Evolutionary conservation across 805 yeast genomes (phyloP), one percentile per base, ranked within the genome.

Genomic region (Sporopachydermia quercuum): DNA sequence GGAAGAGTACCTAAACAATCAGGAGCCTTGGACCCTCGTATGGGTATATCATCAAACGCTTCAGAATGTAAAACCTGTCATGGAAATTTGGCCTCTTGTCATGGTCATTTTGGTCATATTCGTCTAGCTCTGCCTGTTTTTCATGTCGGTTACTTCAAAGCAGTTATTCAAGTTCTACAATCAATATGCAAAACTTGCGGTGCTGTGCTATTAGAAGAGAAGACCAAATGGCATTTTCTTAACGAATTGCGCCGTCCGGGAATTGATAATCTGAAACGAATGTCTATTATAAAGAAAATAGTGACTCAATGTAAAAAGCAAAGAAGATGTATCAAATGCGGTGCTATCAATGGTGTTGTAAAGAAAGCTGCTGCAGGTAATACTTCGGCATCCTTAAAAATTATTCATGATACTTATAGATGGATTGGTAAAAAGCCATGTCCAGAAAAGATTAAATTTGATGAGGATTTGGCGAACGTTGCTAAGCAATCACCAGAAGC

Each of bases 61-160:
- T 65, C 75, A 13, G 93, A 81, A 55, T 91, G 99, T 65, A 57
- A 72, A 11, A 93, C 97, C 1, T 91, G 99, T 61, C 84, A 76
- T 50, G 97, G 97, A 2, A 76, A 76, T 49, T 63, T 91, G 47
- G 94, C 95, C 0, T 73, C 94, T 1, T 91, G 99, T 58, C 96
- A 89, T 61, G 99, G 99, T 43, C 99, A 91, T 62, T 91, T 91
- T 57, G 99, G 99, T 35, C 96, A 93, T 53, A 74, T 91, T 46
- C 74, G 84, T 51, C 68, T 91, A 39, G 95, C 97, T 0, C 65
- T 91, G 36, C 99, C 99, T 1, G 97, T 87, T 11, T 91, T 89
- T 63, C 98, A 91, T 54, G 91, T 91, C 37, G 99, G 99, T 15
- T 91, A 87, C 58, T 91, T 91, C 69, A 89, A 89, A 57, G 78